phyloP scores from a whole-genome alignment of 495 filamentous ascomycete genomes.

The Neurospora tetrasperma region DNA sequence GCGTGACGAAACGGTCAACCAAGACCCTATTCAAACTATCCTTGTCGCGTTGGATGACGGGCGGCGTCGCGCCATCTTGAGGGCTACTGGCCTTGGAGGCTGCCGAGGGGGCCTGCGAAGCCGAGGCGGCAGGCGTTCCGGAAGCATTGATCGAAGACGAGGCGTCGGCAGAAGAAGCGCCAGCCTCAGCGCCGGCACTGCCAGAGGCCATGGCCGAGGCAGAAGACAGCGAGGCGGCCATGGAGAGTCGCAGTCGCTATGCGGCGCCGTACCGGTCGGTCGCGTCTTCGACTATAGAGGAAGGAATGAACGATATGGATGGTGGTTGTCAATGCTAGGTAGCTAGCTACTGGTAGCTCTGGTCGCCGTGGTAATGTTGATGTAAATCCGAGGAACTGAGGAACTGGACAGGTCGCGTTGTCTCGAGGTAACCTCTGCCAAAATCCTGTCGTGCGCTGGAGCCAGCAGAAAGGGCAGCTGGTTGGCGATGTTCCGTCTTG shows the following conservation, averaged over 20 bases:
- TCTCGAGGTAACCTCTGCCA: neutral
- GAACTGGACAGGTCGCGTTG: neutral
- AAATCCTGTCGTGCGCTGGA: neutral
- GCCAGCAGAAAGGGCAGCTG: neutral
- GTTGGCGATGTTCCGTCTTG: neutral
- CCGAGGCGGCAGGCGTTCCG: constrained; percentile 10
- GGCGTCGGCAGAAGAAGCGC: constrained; percentile 3
- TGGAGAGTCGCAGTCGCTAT: constrained; percentile 4
- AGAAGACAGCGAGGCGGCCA: constrained; percentile 23
- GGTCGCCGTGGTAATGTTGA: neutral
- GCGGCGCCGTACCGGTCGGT: neutral
- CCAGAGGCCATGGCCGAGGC: constrained; percentile 8
- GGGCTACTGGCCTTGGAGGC: constrained; percentile 25
- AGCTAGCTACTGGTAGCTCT: neutral
- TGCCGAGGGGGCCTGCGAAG: constrained; percentile 18
- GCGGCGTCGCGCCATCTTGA: constrained; percentile 12
- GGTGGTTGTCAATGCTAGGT: neutral
- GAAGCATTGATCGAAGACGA: constrained; percentile 10
- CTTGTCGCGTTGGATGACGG: constrained; percentile 32
- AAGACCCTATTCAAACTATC: constrained; percentile 45
- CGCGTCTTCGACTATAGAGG: neutral
- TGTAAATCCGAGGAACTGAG: neutral
- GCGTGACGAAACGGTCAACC: constrained; percentile 66
- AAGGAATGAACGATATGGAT: neutral
- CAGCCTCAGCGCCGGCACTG: constrained; percentile 5